Conservation (phyloP, 169 alveolate genomes). For the Eimeria acervulina region DNA sequence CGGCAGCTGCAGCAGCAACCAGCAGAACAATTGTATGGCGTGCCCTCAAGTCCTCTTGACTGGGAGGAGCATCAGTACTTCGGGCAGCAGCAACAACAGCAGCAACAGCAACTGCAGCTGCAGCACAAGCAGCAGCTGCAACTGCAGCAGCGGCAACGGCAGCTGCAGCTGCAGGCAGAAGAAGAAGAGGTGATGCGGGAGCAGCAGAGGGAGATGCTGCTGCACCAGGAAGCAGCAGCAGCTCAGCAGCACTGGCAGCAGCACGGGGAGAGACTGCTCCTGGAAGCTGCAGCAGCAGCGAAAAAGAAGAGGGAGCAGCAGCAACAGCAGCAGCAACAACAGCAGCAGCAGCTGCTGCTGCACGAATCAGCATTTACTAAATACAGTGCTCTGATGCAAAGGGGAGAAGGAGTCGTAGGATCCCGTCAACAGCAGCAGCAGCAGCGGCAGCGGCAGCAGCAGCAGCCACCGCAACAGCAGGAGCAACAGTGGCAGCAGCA, state of each 20-base stretch:
- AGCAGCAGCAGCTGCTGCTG: not conserved
- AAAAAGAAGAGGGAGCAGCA: not conserved
- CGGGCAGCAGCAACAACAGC: not conserved
- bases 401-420: not conserved
- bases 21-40: not conserved
- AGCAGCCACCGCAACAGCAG: conserved; percentile 13
- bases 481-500: not conserved
- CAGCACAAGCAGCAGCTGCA: conserved; percentile 13
- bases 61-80: not conserved
- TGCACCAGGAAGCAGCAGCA: conserved; percentile 17
- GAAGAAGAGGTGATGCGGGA: not conserved
- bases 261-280: conserved; percentile 9
- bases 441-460: conserved; percentile 29
- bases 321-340: not conserved
- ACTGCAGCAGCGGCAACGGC: not conserved
- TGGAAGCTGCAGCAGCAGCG: conserved; percentile 29
- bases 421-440: not conserved
- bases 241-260: conserved; percentile 43
- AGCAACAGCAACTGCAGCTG: too few relatives aligned
- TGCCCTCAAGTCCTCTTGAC: not conserved
- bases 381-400: not conserved
- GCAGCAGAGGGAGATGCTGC: not conserved
- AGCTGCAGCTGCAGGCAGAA: not conserved
- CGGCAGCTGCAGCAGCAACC: not conserved
- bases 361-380: not conserved